Conservation (phyloP, 2,329 filamentous ascomycete genomes). For the Aspergillus pseudoterreus region DNA sequence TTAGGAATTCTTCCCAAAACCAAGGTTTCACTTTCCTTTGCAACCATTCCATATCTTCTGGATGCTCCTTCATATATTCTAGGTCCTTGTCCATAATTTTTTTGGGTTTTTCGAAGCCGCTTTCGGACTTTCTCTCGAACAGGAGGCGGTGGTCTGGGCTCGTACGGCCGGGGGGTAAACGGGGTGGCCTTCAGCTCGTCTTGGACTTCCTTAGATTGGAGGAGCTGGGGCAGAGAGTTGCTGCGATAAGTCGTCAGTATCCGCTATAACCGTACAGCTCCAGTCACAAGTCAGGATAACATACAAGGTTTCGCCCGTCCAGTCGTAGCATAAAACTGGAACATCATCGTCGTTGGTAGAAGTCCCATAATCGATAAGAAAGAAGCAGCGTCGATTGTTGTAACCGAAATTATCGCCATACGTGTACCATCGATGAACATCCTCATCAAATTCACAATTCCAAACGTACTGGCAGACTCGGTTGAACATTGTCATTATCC, state of each 20-base stretch:
- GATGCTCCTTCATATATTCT: constrained; percentile 7
- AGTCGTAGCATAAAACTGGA: too few species aligned
- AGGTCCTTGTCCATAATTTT: constrained; percentile 1
- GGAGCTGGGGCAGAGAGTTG: neutral
- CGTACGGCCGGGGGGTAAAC: neutral
- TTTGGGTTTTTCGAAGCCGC: neutral
- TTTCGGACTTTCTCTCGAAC: neutral
- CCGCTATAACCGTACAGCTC: too few species aligned
- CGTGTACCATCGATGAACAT: neutral
- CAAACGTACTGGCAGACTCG: neutral
- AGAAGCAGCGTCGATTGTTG: neutral
- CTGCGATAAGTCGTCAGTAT: neutral
- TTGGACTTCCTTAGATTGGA: constrained; percentile 2
- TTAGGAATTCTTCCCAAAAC: constrained; percentile 6
- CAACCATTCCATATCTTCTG: constrained; percentile 9
- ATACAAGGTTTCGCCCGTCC: too few species aligned
- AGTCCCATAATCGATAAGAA: neutral
- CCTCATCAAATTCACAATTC: neutral
- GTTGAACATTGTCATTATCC: neutral
- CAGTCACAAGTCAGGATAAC: too few species aligned
- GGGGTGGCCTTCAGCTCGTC: neutral
- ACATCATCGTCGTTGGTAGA: too few species aligned
- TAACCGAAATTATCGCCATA: neutral
- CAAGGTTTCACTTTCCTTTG: constrained; percentile 6
- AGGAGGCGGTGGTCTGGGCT: neutral